Conservation (phyloP, 371 early-diverging fungal genomes). For the Mortierella sp. region DNA sequence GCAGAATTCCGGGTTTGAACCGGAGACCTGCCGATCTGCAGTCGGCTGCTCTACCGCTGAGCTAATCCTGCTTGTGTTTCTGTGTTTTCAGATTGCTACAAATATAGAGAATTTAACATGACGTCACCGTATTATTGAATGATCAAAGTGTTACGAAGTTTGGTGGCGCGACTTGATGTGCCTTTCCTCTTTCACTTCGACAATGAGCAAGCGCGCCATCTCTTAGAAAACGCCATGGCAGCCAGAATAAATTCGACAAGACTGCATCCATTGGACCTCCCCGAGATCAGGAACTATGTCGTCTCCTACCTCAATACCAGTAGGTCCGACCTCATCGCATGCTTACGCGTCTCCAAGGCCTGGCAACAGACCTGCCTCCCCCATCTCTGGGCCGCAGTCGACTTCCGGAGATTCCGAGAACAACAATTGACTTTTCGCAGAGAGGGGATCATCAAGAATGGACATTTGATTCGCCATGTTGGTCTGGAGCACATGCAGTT, state of each 20-base stretch:
- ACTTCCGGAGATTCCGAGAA: neutral
- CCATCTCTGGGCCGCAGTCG: neutral
- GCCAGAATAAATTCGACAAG: neutral
- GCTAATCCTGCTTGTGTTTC: constrained; percentile 41
- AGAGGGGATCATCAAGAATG: neutral
- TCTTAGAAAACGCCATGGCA: neutral
- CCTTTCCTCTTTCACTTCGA: no score
- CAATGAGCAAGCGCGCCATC: neutral
- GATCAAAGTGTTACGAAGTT: no score
- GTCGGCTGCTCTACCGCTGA: constrained; percentile 69
- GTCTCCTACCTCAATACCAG: neutral
- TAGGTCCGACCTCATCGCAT: neutral
- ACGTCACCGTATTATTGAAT: neutral
- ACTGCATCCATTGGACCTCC: neutral
- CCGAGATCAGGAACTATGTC: neutral
- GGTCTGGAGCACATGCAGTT: constrained; percentile 1
- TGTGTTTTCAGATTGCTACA: neutral
- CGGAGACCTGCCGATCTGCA: constrained; percentile 69
- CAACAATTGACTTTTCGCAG: neutral
- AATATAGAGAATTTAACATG: neutral
- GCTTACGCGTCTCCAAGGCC: neutral
- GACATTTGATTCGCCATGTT: neutral
- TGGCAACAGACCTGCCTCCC: constrained; percentile 2
- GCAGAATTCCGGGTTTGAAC: constrained; percentile 66
- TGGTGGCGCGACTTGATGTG: no score